phyloP scores from a whole-genome alignment of 805 yeast species.

The Komagataella mondaviorum region DNA sequence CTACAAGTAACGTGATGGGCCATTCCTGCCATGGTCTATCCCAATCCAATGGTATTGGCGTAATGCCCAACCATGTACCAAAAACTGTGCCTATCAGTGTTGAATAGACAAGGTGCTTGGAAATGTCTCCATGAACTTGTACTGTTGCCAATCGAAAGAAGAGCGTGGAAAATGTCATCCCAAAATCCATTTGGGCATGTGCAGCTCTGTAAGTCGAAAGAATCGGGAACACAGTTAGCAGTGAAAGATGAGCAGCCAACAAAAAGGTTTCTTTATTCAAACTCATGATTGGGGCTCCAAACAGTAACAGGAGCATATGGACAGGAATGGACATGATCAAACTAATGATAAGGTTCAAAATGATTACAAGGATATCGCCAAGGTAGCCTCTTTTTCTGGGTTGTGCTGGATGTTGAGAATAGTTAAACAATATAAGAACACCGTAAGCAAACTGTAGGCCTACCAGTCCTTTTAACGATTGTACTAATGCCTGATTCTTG shows the following conservation, averaged over 20 bases:
- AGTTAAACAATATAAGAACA: slow-evolving; percentile 17
- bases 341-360: slow-evolving; percentile 6
- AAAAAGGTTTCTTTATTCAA: slow-evolving; percentile 40
- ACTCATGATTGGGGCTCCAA: slow-evolving; percentile 71
- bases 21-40: slow-evolving; percentile 94
- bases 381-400: slow-evolving; percentile 4
- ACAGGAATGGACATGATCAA: slow-evolving; percentile 13
- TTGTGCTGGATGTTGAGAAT: slow-evolving; percentile 2
- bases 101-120: slow-evolving; percentile 19
- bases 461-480: slow-evolving; percentile 15
- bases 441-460: slow-evolving; percentile 23
- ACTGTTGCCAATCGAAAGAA: slow-evolving; percentile 17
- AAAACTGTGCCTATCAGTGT: slow-evolving; percentile 28
- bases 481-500: slow-evolving; percentile 13
- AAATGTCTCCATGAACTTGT: slow-evolving; percentile 13
- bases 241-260: slow-evolving; percentile 47
- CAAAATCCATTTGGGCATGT: slow-evolving; percentile 6
- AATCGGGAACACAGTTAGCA: slow-evolving; percentile 51
- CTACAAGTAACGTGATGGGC: slow-evolving; percentile 81
- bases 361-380: slow-evolving; percentile 11
- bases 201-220: slow-evolving; percentile 38
- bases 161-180: slow-evolving; percentile 8
- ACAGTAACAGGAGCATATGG: slow-evolving; percentile 33
- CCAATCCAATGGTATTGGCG: slow-evolving; percentile 96
- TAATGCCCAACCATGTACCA: slow-evolving; percentile 88